Base-by-base conservation (phyloP, 1,284 basidiomycete genomes). In the Lignosus rhinocerotis region DNA sequence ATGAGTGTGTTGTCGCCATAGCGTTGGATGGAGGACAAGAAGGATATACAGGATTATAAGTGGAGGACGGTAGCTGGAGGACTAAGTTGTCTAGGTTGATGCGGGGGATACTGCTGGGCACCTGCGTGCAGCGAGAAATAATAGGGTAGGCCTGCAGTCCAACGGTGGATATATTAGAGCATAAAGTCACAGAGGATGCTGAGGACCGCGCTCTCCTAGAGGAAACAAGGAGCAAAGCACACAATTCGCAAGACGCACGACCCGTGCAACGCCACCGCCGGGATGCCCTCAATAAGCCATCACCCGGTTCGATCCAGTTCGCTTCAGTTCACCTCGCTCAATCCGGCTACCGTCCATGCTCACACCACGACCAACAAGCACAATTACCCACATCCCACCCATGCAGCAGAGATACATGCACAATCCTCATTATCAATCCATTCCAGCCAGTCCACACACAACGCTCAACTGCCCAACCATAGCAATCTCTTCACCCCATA, bases 401-500 rank as follows among this genome's bases (percentile, higher is more conserved):
- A 38, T 45, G 48, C 56, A 39, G 48, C 41, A 50, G 51, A 51
- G 48, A 46, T 61, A 56, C 58, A 53, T 61, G 43, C 57, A 56
- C 32, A 54, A 41, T 58, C 45, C 48, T 53, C 52, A 34, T 34
- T 31, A 61, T 49, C 33, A 44, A 25, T 51, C 53, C 55, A 47
- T 36, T 17, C 50, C 31, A 25, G 17, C 36, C 11, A 47, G 30
- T 38, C 38, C 51, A 38, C 36, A 31, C 50, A 21, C 32, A 16
- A 25, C 47, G 49, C 47, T 70, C 69, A 88, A 64, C 87, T 82
- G 51, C 90, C 90, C 50, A 95, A 74, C 93, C 93, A 96, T 60
- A 95, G 74, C 69, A 95, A 77, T 63, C 93, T 79, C 79, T 95
- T 96, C 60, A 95, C 80, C 1, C 91, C 90, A 71, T 95, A 93